Conservation (phyloP, 345 rosid genomes). For the Pistacia integerrima region DNA sequence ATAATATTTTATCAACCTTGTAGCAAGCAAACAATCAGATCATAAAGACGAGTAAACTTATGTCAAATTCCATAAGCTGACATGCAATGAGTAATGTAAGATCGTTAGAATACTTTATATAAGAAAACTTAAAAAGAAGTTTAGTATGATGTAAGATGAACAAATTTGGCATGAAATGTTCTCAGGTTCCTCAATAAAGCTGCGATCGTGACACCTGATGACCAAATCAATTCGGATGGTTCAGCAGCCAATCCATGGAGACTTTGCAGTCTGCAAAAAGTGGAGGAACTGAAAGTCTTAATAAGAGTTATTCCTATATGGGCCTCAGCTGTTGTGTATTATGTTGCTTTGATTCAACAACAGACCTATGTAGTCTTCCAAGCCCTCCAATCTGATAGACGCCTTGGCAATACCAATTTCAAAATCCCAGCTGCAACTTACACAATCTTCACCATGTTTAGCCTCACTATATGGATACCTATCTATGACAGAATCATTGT, state of each 20-base stretch:
- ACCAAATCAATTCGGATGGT: slow-evolving; percentile 41
- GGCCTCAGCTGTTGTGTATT: slow-evolving; percentile 26
- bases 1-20: no score
- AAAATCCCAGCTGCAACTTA: slow-evolving; percentile 43
- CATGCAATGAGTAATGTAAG: neutral
- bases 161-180: neutral
- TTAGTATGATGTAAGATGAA: neutral
- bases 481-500: slow-evolving; percentile 39
- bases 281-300: slow-evolving; percentile 55
- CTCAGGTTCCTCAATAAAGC: slow-evolving; percentile 46
- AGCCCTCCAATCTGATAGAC: slow-evolving; percentile 39
- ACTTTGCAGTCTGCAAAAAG: slow-evolving; percentile 49
- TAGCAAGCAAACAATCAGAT: no score
- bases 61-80: neutral
- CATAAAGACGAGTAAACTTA: no score
- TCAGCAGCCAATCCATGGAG: slow-evolving; percentile 43
- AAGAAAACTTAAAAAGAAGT: no score
- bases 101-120: no score
- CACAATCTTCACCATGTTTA: slow-evolving; percentile 33
- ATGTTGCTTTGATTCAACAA: slow-evolving; percentile 33
- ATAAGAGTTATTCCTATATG: slow-evolving; percentile 43
- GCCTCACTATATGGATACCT: slow-evolving; percentile 39
- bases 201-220: slow-evolving; percentile 32
- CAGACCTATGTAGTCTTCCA: slow-evolving; percentile 42
- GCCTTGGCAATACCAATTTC: slow-evolving; percentile 25